Base-by-base conservation (phyloP, 495 filamentous ascomycete genomes). In the Evernia prunastri region DNA sequence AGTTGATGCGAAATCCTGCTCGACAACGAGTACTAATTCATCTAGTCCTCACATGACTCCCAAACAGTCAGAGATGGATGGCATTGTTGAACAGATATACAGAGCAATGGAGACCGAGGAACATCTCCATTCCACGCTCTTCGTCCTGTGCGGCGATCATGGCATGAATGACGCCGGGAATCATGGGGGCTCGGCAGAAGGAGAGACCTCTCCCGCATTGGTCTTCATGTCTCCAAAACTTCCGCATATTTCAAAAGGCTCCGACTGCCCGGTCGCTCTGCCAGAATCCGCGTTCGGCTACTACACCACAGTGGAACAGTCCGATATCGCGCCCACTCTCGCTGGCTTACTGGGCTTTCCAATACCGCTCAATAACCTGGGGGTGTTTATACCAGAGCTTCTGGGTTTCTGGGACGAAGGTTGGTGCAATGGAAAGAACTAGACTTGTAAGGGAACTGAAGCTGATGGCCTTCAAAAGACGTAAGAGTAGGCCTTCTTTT, bases 111-210 rank as follows among this genome's bases (percentile, higher is more conserved):
- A 87, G 70, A 79, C 77, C 2, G 71, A 89, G 47, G 67, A 77
- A 6, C 87, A 96, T 73, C 83, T 96, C 3, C 69, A 83, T 42
- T 88, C 86, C 25, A 91, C 93, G 5, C 79, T 97, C 20, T 82
- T 99, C 58, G 84, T 99, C 3, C 76, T 99, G 11, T 90, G 86
- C 61, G 94, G 94, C 51, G 94, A 99, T 71, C 94, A 99, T 72
- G 94, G 94, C 25, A 99, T 99, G 94, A 99, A 97, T 69, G 94
- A 97, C 68, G 94, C 91, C 43, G 94, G 94, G 5, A 97, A 97
- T 70, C 94, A 99, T 73, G 94, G 94, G 15, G 94, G 93, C 10
- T 96, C 95, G 25, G 88, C 89, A 4, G 82, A 89, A 23, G 91
- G 95, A 9, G 94, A 99, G 77, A 97, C 94, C 13, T 96, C 92